Evolutionary conservation across 306 rosid species (phyloP).

Genomic region (Luffa aegyptiaca): DNA sequence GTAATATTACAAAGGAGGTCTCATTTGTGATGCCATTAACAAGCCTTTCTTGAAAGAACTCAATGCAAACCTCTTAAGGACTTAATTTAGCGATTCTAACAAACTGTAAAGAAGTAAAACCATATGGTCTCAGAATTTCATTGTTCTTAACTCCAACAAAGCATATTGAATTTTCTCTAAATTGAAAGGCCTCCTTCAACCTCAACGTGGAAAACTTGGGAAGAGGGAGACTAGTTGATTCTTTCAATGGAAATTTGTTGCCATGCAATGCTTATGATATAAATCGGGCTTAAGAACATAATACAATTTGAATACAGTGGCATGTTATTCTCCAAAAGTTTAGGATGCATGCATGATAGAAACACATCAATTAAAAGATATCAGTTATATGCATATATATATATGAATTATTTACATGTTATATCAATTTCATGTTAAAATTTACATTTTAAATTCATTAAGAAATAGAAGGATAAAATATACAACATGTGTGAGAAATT

Average conservation of each 20-base stretch:
- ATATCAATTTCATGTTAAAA: neutral
- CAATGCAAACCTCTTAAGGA: neutral
- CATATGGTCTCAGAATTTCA: neutral
- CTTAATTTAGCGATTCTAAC: neutral
- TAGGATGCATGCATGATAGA: no score
- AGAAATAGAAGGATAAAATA: neutral
- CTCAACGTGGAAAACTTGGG: neutral
- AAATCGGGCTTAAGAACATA: neutral
- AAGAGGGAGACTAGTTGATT: neutral
- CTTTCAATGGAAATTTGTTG: neutral
- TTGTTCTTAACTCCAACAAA: neutral
- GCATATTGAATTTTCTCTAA: neutral
- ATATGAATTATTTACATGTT: no score
- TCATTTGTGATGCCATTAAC: neutral
- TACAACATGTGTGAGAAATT: neutral
- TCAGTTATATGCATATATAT: no score
- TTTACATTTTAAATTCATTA: neutral
- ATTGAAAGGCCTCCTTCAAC: neutral
- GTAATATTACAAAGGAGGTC: neutral
- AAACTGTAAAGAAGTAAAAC: neutral
- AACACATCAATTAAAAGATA: no score
- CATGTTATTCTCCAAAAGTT: no score
- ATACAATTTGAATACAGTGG: neutral
- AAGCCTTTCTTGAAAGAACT: neutral
- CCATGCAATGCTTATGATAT: neutral